These are phyloP conservation scores for Fusarium stilboides DNA, from an alignment of 2,329 filamentous ascomycete genomes.

Conservation along the genomic window DNA sequence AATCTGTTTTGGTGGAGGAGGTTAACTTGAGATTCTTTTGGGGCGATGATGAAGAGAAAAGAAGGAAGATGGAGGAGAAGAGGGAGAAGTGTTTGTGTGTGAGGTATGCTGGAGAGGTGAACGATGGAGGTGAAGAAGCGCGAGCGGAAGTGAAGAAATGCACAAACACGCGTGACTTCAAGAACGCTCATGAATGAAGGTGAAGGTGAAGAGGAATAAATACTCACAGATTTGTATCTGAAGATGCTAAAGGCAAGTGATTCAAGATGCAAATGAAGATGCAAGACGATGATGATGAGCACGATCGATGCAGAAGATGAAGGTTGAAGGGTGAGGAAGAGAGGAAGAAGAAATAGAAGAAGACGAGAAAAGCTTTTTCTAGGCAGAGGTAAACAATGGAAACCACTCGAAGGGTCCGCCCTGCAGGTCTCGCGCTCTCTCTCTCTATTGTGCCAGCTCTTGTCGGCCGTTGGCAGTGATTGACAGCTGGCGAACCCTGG, in stretches of 20 bases:
- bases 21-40: constrained; percentile 12
- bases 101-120: background rate
- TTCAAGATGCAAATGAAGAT: constrained; percentile 23
- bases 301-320: constrained; percentile 21
- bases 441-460: constrained; percentile 15
- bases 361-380: constrained; percentile 29
- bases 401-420: constrained; percentile 2
- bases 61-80: too few relatives aligned
- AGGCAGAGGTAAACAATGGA: constrained; percentile 32
- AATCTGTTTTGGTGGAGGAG: constrained; percentile 14
- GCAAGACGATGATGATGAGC: constrained; percentile 15
- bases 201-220: background rate
- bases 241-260: constrained; percentile 13
- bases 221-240: constrained; percentile 36
- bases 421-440: constrained; percentile 6
- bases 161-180: background rate
- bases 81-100: background rate
- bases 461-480: constrained; percentile 25
- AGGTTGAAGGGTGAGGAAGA: constrained; percentile 16
- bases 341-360: constrained; percentile 10
- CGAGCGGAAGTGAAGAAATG: constrained; percentile 1
- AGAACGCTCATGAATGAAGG: background rate
- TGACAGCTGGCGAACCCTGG: constrained; percentile 23
- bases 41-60: background rate
- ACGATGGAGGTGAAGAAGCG: constrained; percentile 1